Conservation (phyloP, 441 rosid genomes). For the Euphorbia schlechtendalii region DNA sequence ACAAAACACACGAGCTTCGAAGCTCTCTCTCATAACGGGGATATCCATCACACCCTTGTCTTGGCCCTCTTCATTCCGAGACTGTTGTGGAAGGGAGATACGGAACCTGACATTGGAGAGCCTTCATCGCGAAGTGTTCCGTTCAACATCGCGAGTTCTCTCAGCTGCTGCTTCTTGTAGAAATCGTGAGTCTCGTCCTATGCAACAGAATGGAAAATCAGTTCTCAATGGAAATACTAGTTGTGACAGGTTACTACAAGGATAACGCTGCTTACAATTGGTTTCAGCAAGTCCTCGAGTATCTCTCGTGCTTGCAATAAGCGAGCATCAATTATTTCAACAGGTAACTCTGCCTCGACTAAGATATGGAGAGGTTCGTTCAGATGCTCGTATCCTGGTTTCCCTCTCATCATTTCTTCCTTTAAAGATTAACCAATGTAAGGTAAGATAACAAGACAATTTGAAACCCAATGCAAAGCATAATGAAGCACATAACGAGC, state of each 20-base stretch:
- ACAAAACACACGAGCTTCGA: constrained; percentile 32
- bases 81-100: constrained; percentile 87
- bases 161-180: constrained; percentile 92
- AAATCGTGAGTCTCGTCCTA: constrained; percentile 94
- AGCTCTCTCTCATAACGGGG: constrained; percentile 23
- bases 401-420: constrained; percentile 99
- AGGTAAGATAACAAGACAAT: not conserved
- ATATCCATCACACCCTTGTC: constrained; percentile 53
- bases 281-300: constrained; percentile 85
- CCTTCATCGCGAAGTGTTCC: constrained; percentile 94
- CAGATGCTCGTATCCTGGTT: constrained; percentile 97
- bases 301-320: constrained; percentile 93
- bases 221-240: not conserved
- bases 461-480: constrained; percentile 1
- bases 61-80: constrained; percentile 99
- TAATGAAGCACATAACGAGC: not conserved
- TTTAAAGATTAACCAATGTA: constrained; percentile 29
- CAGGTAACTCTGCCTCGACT: constrained; percentile 91
- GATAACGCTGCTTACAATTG: constrained; percentile 48
- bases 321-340: constrained; percentile 84
- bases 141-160: constrained; percentile 90
- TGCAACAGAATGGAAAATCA: not conserved
- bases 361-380: constrained; percentile 93
- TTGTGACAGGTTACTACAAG: not conserved
- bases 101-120: constrained; percentile 90